Evolutionary conservation across 306 rosid species (phyloP).

Genomic region (Malus sieversii): DNA sequence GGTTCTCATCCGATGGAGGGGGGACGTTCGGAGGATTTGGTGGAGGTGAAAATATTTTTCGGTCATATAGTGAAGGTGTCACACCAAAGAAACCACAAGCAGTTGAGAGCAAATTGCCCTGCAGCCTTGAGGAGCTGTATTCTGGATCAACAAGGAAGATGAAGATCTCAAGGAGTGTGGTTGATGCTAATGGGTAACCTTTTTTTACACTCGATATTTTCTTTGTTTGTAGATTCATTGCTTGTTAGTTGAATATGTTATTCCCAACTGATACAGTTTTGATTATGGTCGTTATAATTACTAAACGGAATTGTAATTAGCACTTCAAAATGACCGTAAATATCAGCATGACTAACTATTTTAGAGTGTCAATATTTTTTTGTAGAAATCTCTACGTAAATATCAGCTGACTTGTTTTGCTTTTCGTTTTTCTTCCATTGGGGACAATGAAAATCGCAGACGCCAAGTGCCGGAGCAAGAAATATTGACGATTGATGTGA

Average conservation of each 20-base stretch:
- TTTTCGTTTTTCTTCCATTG: neutral
- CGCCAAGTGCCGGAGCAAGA: constrained; percentile 56
- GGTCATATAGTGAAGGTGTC: constrained; percentile 39
- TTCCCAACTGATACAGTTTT: neutral
- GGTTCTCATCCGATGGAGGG: constrained; percentile 58
- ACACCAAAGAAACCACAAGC: constrained; percentile 73
- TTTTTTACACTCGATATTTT: neutral
- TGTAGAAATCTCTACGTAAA: too few species aligned
- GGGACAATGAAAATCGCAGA: constrained; percentile 23
- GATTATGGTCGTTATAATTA: too few species aligned
- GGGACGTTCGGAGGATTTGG: constrained; percentile 51
- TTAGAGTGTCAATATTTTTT: neutral
- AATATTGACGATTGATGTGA: constrained; percentile 70
- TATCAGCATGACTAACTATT: too few species aligned
- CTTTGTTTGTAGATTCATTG: neutral
- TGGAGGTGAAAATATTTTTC: constrained; percentile 46
- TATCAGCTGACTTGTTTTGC: neutral
- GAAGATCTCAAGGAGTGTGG: constrained; percentile 80
- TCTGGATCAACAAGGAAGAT: constrained; percentile 91
- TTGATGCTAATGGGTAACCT: constrained; percentile 53
- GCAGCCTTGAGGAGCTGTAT: constrained; percentile 76
- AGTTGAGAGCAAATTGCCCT: constrained; percentile 76
- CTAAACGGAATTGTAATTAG: too few species aligned
- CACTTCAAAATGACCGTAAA: neutral
- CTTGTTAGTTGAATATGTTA: neutral